Evolutionary conservation across 2,329 filamentous ascomycete genomes (phyloP).

Genomic region (Pseudogymnoascus sp.): DNA sequence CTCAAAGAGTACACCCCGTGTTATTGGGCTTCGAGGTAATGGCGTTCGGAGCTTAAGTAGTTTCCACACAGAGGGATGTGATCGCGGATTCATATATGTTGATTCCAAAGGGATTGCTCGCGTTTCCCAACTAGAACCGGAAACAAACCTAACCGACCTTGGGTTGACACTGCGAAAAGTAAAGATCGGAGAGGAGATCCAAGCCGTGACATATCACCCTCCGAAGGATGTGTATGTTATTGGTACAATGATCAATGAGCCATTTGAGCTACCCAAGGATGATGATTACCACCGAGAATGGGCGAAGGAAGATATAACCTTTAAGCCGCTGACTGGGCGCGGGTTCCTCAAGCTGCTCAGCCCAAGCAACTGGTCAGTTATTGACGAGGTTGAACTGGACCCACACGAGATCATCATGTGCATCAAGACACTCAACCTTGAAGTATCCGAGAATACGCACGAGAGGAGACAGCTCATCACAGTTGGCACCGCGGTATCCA

Average conservation of each 20-base stretch:
- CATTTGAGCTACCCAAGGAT: conserved; percentile 78
- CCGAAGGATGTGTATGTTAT: conserved; percentile 67
- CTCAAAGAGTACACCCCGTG: conserved; percentile 63
- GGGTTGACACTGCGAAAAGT: conserved; percentile 69
- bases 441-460: conserved; percentile 84
- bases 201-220: conserved; percentile 67
- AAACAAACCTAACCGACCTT: conserved; percentile 62
- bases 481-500: conserved; percentile 76
- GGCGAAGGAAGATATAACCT: conserved; percentile 55
- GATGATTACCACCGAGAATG: conserved; percentile 74
- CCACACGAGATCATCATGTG: conserved; percentile 69
- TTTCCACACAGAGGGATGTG: conserved; percentile 69
- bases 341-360: conserved; percentile 72
- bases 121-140: conserved; percentile 60
- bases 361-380: conserved; percentile 65
- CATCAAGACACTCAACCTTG: conserved; percentile 74
- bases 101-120: conserved; percentile 64
- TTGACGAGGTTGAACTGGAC: conserved; percentile 68
- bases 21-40: conserved; percentile 62
- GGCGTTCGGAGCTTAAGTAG: conserved; percentile 62
- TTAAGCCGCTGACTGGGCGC: conserved; percentile 60
- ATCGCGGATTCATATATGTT: conserved; percentile 74
- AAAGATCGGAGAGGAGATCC: conserved; percentile 58
- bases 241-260: conserved; percentile 56
- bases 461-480: conserved; percentile 74